Evolutionary conservation across 1,284 basidiomycete species (phyloP), one percentile per base, ranked within the genome.

Genomic region (Porogramme epimiltina): DNA sequence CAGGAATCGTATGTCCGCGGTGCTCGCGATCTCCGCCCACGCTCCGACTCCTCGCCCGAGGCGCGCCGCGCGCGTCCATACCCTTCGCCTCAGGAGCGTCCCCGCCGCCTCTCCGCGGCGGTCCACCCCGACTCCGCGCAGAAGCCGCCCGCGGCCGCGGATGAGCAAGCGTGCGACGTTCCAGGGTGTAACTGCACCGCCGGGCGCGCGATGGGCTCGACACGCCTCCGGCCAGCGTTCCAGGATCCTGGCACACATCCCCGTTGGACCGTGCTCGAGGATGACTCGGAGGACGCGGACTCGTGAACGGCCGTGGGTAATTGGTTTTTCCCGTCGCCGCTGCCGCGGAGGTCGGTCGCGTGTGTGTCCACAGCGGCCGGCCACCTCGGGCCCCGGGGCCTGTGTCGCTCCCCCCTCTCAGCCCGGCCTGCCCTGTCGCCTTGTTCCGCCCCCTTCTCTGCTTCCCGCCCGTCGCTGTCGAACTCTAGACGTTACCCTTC

Each of bases 201-300:
- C 25, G 38, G 24, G 45, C 42, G 48, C 45, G 42, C n/a, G 49
- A 23, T 11, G 56, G 49, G 24, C n/a, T 10, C 48, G 48, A 51
- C 49, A 47, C 34, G 56, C 16, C 45, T 58, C 47, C 34, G 56
- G 41, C 56, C 56, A 43, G 56, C 56, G 47, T 58, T 58, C 52
- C 56, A 39, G 49, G 47, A 52, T 38, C 24, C 23, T 39, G 31
- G 31, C 4, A 13, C 23, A 48, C 53, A 47, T 23, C 22, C 54
- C 42, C 50, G 49, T 25, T 58, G 56, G 56, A 58, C 56, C 40
- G 56, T 58, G 31, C 22, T 58, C 26, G 56, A 54, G 47, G 52
- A 51, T 18, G 52, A 48, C 28, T 49, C 49, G 44, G 55, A 54
- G 52, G 52, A 54, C 39, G 46, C 22, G 34, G 34, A 37, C 34